Conservation (phyloP, 2,329 filamentous ascomycete genomes). For the Geosmithia flava region DNA sequence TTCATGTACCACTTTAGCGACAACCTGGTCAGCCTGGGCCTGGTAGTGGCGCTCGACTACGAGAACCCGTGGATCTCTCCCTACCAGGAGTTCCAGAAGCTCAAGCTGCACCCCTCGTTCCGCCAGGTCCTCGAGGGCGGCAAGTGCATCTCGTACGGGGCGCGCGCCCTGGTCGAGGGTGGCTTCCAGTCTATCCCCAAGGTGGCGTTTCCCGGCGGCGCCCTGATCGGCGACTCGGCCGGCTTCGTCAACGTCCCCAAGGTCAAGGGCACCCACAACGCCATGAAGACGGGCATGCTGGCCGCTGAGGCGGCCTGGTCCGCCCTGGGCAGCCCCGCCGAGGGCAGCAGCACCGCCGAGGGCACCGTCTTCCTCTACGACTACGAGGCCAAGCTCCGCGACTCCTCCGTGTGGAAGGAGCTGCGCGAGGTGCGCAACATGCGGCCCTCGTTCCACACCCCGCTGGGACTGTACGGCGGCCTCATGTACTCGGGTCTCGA, state of each 20-base stretch:
- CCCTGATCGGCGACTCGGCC: slow-evolving; percentile 89
- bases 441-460: slow-evolving; percentile 83
- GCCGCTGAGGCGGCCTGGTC: slow-evolving; percentile 83
- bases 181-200: slow-evolving; percentile 98
- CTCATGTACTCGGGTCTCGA: slow-evolving; percentile 89
- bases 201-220: slow-evolving; percentile 89
- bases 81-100: slow-evolving; percentile 93
- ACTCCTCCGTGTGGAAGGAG: slow-evolving; percentile 86
- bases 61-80: slow-evolving; percentile 93
- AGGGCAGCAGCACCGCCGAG: slow-evolving; percentile 27
- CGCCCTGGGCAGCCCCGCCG: slow-evolving; percentile 51
- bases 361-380: slow-evolving; percentile 84
- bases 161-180: slow-evolving; percentile 82
- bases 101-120: slow-evolving; percentile 96
- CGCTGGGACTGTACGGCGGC: slow-evolving; percentile 80
- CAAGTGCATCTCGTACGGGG: slow-evolving; percentile 94
- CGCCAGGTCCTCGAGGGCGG: slow-evolving; percentile 79
- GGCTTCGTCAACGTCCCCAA: slow-evolving; percentile 97
- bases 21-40: slow-evolving; percentile 82
- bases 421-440: slow-evolving; percentile 94
- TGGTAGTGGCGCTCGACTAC: slow-evolving; percentile 92
- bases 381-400: slow-evolving; percentile 81
- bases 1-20: slow-evolving; percentile 99
- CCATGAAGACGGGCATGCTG: slow-evolving; percentile 95
- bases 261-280: slow-evolving; percentile 96